Evolutionary conservation across 441 rosid genomes (phyloP).

Genomic region (Erodium moschatum): DNA sequence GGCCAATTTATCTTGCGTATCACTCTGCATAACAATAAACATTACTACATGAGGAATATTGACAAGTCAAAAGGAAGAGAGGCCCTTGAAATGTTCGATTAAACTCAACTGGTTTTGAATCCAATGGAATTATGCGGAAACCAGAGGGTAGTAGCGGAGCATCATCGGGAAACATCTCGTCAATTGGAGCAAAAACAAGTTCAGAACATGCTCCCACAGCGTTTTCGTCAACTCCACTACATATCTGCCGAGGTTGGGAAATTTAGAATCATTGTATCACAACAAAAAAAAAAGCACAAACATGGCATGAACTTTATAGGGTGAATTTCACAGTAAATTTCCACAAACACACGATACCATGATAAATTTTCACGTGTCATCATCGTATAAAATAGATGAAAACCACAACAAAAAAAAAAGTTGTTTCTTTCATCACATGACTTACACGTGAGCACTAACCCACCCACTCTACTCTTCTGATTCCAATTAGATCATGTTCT

Average conservation of each 20-base stretch:
- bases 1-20: constrained; percentile 44
- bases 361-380: too few relatives aligned
- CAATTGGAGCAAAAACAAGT: constrained; percentile 90
- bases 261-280: not conserved
- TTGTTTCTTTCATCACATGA: too few relatives aligned
- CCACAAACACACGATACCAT: too few relatives aligned
- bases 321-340: not conserved
- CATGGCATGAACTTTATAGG: not conserved
- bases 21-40: constrained; percentile 38
- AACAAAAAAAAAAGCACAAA: not conserved
- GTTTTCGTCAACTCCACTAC: constrained; percentile 87
- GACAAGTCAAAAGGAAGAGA: not conserved
- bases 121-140: constrained; percentile 83
- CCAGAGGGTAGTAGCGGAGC: constrained; percentile 93
- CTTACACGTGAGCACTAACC: too few relatives aligned
- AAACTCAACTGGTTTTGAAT: constrained; percentile 61
- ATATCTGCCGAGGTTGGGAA: constrained; percentile 40
- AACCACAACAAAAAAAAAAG: too few relatives aligned
- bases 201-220: constrained; percentile 89
- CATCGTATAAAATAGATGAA: too few relatives aligned
- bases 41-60: not conserved
- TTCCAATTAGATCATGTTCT: too few relatives aligned
- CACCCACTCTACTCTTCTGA: too few relatives aligned
- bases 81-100: not conserved
- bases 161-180: constrained; percentile 95